These are phyloP conservation scores for Ophiorrhiza pumila DNA, from an alignment of 257 asterid genomes.

Conservation along the genomic window DNA sequence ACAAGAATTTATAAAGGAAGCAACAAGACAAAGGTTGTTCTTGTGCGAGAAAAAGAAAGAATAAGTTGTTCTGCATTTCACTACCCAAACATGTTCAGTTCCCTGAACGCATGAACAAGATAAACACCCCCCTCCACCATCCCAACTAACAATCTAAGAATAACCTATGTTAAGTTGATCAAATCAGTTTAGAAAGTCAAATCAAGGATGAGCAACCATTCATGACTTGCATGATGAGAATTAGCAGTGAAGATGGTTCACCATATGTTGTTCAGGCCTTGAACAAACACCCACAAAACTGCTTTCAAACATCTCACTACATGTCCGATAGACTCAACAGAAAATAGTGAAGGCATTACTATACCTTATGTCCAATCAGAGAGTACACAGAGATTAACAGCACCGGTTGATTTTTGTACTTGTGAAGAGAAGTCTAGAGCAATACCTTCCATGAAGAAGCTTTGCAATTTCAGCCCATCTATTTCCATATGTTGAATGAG, in stretches of 20 bases:
- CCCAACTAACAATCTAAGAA: not conserved
- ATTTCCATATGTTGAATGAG: constrained; percentile 47
- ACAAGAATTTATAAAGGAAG: not conserved
- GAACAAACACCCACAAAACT: not conserved
- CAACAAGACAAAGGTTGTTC: not conserved
- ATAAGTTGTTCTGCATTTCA: not conserved
- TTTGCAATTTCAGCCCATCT: constrained; percentile 57
- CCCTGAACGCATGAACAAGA: not conserved
- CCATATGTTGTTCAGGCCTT: not conserved
- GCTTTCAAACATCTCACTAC: not conserved
- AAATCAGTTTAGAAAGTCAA: not conserved
- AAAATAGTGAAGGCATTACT: not conserved
- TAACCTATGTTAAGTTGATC: not conserved
- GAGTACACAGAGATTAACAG: not conserved
- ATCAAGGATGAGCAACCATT: not conserved
- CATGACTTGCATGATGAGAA: not conserved
- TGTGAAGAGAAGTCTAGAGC: not conserved
- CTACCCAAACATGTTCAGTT: not conserved
- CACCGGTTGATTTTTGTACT: not conserved
- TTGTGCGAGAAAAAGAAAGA: not conserved
- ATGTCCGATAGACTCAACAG: not conserved
- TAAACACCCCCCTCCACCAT: no score
- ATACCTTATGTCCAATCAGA: not conserved
- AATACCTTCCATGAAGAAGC: constrained; percentile 54
- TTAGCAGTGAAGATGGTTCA: not conserved